These are phyloP conservation scores for Silene vulgaris DNA, from an alignment of 179 eudicot species.

Conservation along the genomic window DNA sequence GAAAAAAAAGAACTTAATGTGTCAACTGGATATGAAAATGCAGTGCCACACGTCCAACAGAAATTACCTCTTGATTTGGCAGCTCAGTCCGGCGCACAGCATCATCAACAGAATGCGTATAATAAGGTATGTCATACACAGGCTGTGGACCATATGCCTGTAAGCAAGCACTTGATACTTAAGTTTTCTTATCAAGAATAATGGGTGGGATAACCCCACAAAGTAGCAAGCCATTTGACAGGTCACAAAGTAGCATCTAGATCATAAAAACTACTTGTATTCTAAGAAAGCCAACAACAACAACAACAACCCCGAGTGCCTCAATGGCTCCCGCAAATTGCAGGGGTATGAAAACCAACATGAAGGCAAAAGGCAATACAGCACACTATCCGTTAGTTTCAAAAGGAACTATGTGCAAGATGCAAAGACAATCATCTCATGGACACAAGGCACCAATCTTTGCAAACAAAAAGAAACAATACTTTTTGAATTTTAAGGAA, in stretches of 20 bases:
- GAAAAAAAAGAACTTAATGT: neutral
- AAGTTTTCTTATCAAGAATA: neutral
- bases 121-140: slow-evolving; percentile 60
- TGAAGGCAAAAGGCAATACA: no score
- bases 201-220: neutral
- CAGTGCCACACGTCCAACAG: neutral
- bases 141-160: slow-evolving; percentile 78
- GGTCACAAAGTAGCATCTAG: slow-evolving; percentile 3
- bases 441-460: no score
- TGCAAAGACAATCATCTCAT: no score
- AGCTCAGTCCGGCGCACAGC: slow-evolving; percentile 51
- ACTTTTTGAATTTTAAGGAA: no score
- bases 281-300: neutral
- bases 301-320: no score
- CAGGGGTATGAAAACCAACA: no score
- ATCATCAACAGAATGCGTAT: slow-evolving; percentile 65
- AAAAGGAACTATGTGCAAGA: no score
- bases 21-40: neutral
- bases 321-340: no score
- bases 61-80: slow-evolving; percentile 66
- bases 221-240: neutral
- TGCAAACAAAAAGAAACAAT: no score
- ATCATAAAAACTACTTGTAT: neutral
- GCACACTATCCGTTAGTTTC: neutral
- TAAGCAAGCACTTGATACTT: slow-evolving; percentile 14